These are phyloP conservation scores for Nicotiana noctiflora DNA, from an alignment of 257 asterid species.

Conservation along the genomic window DNA sequence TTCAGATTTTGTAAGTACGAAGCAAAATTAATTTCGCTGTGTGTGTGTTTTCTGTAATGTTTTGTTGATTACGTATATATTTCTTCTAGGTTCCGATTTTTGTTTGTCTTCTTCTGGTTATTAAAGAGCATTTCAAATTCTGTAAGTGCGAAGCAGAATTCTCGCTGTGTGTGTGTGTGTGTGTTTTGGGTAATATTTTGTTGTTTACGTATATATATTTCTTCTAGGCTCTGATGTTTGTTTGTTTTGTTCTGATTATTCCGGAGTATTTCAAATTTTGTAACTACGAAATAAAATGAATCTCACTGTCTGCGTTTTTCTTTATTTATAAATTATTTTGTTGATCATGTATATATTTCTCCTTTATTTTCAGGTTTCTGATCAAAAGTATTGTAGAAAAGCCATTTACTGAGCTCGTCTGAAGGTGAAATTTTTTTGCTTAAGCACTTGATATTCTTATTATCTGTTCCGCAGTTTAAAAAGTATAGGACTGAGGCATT, in stretches of 20 bases:
- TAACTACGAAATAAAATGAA: background rate
- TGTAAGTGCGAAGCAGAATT: too few species aligned
- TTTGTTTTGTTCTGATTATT: background rate
- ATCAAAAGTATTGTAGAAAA: background rate
- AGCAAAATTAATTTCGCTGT: background rate
- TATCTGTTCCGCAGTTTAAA: background rate
- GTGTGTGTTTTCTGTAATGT: background rate
- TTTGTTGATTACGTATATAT: background rate
- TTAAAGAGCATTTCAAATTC: background rate
- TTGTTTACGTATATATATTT: too few species aligned
- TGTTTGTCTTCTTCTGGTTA: background rate
- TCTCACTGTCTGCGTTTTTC: background rate
- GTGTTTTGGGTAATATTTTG: too few species aligned
- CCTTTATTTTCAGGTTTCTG: background rate
- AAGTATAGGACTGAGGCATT: background rate
- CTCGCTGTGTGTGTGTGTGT: too few species aligned
- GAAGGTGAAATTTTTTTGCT: background rate
- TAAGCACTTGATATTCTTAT: background rate
- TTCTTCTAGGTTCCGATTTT: background rate
- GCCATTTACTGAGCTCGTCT: background rate
- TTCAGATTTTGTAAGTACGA: background rate
- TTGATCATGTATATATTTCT: background rate
- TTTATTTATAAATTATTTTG: too few species aligned
- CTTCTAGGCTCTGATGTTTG: background rate
- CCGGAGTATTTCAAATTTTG: background rate